Evolutionary conservation across 306 rosid genomes (phyloP).

Genomic region (Notholithocarpus densiflorus): DNA sequence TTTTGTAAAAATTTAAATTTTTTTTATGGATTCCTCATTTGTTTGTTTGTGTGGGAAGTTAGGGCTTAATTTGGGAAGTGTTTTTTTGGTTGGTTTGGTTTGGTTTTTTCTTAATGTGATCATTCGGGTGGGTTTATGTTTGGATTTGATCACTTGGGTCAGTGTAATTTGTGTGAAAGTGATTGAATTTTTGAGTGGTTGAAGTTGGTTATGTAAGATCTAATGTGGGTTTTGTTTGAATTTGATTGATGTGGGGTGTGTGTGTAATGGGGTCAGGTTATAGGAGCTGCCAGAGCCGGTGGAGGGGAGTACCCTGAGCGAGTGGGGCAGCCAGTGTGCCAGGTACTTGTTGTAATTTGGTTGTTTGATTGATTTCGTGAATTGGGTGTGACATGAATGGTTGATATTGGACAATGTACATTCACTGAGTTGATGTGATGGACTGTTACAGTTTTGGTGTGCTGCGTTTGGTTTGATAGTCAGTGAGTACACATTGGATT

Average conservation of each 20-base stretch:
- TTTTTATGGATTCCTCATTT: conserved; percentile 4
- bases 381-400: conserved; percentile 20
- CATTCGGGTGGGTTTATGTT: conserved; percentile 13
- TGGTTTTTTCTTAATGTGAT: conserved; percentile 36
- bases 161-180: conserved; percentile 12
- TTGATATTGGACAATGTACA: conserved; percentile 20
- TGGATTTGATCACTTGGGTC: conserved; percentile 8
- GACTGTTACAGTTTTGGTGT: conserved; percentile 5
- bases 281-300: conserved; percentile 72
- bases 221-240: conserved; percentile 22
- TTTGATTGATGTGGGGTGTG: conserved; percentile 9
- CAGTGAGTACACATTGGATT: conserved; percentile 20
- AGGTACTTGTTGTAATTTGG: conserved; percentile 51
- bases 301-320: conserved; percentile 83
- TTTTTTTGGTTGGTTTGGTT: conserved; percentile 22
- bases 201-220: conserved; percentile 26
- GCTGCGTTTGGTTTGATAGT: conserved; percentile 24
- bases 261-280: conserved; percentile 49
- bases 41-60: neutral
- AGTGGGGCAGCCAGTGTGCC: conserved; percentile 89
- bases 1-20: too few species aligned
- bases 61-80: conserved; percentile 23
- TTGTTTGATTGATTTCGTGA: conserved; percentile 19
- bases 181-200: conserved; percentile 3
- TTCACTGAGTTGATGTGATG: conserved; percentile 7